Conservation (phyloP, 1,139 yeast species). For the Debaryomycetaceae sp. region DNA sequence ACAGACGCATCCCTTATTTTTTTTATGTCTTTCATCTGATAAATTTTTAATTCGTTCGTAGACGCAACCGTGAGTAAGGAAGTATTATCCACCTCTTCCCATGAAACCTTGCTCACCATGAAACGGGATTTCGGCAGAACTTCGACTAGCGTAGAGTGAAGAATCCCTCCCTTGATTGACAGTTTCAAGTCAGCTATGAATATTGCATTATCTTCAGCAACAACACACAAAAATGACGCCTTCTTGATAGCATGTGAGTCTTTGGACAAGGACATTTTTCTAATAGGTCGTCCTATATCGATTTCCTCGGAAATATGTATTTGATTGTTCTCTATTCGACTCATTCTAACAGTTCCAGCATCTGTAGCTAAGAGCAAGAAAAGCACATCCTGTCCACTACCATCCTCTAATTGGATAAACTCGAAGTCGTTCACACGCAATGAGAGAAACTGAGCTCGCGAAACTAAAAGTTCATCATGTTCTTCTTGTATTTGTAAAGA, state of each 20-base stretch:
- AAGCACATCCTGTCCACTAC: background rate
- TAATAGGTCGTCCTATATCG: background rate
- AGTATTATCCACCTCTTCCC: background rate
- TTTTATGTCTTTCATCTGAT: slow-evolving; percentile 1
- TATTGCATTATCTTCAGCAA: background rate
- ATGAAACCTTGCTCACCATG: slow-evolving; percentile 4
- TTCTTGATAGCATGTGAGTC: background rate
- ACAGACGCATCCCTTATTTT: background rate
- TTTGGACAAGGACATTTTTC: background rate
- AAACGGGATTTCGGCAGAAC: slow-evolving; percentile 5
- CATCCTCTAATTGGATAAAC: slow-evolving; percentile 14
- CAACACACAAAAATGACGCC: background rate
- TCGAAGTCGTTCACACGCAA: slow-evolving; percentile 29
- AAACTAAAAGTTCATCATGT: slow-evolving; percentile 14
- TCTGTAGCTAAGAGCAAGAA: slow-evolving; percentile 14
- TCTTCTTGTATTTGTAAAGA: slow-evolving; percentile 14
- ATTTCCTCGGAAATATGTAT: slow-evolving; percentile 1
- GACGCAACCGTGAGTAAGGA: slow-evolving; percentile 7
- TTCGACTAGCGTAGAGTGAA: background rate
- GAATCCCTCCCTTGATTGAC: background rate
- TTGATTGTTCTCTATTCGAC: slow-evolving; percentile 13
- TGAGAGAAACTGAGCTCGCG: slow-evolving; percentile 15
- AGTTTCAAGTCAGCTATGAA: no score
- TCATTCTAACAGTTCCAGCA: slow-evolving; percentile 16
- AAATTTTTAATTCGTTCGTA: slow-evolving; percentile 6